These are phyloP conservation scores for Colletotrichum higginsianum DNA, from an alignment of 2,329 filamentous ascomycete genomes.

Conservation along the genomic window DNA sequence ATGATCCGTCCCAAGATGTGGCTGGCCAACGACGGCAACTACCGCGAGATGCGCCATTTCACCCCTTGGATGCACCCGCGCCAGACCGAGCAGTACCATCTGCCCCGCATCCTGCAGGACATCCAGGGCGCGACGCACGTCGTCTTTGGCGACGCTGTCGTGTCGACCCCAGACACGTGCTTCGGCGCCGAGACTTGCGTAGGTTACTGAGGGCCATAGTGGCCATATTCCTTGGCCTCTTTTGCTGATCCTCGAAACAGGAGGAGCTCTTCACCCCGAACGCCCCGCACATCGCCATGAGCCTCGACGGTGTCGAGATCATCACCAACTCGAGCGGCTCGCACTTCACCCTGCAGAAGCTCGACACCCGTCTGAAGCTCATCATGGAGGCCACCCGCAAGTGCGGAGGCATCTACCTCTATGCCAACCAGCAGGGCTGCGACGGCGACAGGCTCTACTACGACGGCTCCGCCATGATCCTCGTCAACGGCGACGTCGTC, in stretches of 20 bases:
- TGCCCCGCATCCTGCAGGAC: constrained; percentile 72
- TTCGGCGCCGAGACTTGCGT: constrained; percentile 72
- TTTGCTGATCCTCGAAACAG: constrained; percentile 2
- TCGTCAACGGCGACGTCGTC: constrained; percentile 74
- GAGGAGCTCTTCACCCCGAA: constrained; percentile 75
- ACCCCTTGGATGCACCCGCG: constrained; percentile 73
- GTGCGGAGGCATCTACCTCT: constrained; percentile 62
- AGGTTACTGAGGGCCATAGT: not conserved
- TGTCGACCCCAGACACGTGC: constrained; percentile 72
- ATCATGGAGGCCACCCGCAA: constrained; percentile 75
- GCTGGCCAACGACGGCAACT: constrained; percentile 79
- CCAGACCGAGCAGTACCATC: constrained; percentile 74
- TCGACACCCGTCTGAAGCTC: constrained; percentile 73
- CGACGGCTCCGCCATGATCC: constrained; percentile 72
- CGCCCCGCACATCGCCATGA: constrained; percentile 48
- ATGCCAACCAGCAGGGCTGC: constrained; percentile 68
- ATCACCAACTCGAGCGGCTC: constrained; percentile 79
- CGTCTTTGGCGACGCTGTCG: constrained; percentile 78
- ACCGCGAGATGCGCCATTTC: constrained; percentile 74
- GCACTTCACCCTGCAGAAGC: constrained; percentile 74
- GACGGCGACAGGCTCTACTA: constrained; percentile 68
- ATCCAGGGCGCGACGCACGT: constrained; percentile 64
- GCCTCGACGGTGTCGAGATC: constrained; percentile 75
- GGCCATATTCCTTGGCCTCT: not conserved
- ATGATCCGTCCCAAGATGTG: constrained; percentile 79